Base-by-base conservation (phyloP, 306 rosid species). In the Hippophae tibetana region DNA sequence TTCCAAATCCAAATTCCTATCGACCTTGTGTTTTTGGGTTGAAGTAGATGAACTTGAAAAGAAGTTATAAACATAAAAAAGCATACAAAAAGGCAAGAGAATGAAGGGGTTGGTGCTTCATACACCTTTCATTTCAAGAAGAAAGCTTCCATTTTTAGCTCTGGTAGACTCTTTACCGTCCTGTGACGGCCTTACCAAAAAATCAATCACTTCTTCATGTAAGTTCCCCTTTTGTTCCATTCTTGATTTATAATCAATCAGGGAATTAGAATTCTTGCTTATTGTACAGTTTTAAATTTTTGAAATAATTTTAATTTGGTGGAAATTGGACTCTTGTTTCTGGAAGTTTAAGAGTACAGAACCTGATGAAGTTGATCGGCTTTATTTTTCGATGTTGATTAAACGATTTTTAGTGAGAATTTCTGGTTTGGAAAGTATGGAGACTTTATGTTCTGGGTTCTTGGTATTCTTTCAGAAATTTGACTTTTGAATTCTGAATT, bases 21-120 rank as follows among this genome's bases (percentile, higher is more conserved):
- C 5, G 9, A 6, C 25, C 38, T 56, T 10, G 61, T 23, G 69
- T 27, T 60, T 56, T 13, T 52, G 71, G 49, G 66, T 68, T 57
- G 72, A 38, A 26, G 53, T 70, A 63, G 63, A 84, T 85, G 94
- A 69, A 70, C 65, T 50, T 77, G 49, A 85, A 74, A 75, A 47
- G 58, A 11, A 55, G 10, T 13, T 47, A 47, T 65, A 60, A 56
- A 18, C 47, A 27, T 10, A 11, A 40, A 12, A 3, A 5, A 57
- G 55, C 47, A 56, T 46, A 7, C 23, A 7, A 11, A 25, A 44
- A 53, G 5, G 3, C 10, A 51, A 55, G 63, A 70, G 10, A 60
- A 90, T 90, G 99, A 77, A 74, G 66, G 89, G 86, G 10, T 76
- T 87, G 66, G 81, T 76, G 72, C 67, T 73, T 76, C 83, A 57